Conservation (phyloP, 2,329 filamentous ascomycete species). For the Mycocentrospora acerina region DNA sequence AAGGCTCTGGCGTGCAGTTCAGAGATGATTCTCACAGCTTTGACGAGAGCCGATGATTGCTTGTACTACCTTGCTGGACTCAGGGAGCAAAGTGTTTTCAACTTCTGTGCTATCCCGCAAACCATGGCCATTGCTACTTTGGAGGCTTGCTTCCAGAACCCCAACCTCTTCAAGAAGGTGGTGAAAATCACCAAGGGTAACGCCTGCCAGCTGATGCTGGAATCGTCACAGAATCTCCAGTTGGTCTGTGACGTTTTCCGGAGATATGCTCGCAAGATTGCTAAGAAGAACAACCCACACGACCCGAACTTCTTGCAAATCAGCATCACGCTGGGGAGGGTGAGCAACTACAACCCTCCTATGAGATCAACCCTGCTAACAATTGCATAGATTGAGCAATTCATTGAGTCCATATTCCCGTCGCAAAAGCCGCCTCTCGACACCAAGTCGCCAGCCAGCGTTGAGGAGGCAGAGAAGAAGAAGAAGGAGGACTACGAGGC, state of each 20-base stretch:
- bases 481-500: slow-evolving; percentile 55
- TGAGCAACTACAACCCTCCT: slow-evolving; percentile 42
- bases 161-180: slow-evolving; percentile 78
- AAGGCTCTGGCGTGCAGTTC: slow-evolving; percentile 83
- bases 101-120: slow-evolving; percentile 97
- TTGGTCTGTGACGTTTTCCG: slow-evolving; percentile 81
- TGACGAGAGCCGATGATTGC: slow-evolving; percentile 86
- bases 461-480: slow-evolving; percentile 60
- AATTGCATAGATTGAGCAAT: slow-evolving; percentile 77
- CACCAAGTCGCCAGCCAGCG: slow-evolving; percentile 34
- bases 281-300: slow-evolving; percentile 88
- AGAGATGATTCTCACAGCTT: slow-evolving; percentile 89
- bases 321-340: slow-evolving; percentile 84
- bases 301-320: slow-evolving; percentile 93
- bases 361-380: slow-evolving; percentile 5
- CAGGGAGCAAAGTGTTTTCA: slow-evolving; percentile 96
- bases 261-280: slow-evolving; percentile 75
- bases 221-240: slow-evolving; percentile 87
- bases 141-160: slow-evolving; percentile 90
- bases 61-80: slow-evolving; percentile 97
- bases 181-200: slow-evolving; percentile 97
- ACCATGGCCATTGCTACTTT: slow-evolving; percentile 96
- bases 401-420: slow-evolving; percentile 92
- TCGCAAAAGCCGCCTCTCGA: slow-evolving; percentile 67
- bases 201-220: slow-evolving; percentile 86